A percentile compares a stretch with the other conserved stretches of the same genome.
phyloP scores from a whole-genome alignment of 2,329 filamentous ascomycete species.

The Neonectria coccinea region DNA sequence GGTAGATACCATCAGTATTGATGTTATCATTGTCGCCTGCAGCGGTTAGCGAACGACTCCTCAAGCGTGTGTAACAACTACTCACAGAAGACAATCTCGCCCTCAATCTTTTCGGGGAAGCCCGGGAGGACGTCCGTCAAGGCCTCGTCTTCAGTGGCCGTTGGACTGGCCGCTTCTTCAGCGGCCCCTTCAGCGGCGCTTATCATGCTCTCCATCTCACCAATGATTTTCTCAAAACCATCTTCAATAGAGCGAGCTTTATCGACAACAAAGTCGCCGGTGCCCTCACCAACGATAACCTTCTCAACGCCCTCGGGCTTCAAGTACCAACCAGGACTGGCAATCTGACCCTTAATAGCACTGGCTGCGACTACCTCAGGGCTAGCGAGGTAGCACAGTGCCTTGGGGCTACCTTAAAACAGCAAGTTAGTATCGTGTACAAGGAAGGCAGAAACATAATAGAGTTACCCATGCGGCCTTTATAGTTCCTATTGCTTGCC shows the following conservation, averaged over 20 bases:
- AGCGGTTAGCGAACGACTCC: too few species aligned
- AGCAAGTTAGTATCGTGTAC: too few species aligned
- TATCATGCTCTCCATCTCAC: slow-evolving; percentile 73
- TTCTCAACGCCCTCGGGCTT: slow-evolving; percentile 65
- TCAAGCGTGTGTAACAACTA: too few species aligned
- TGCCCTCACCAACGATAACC: slow-evolving; percentile 32
- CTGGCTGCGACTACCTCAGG: too few species aligned
- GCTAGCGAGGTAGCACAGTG: too few species aligned
- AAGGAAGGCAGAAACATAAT: too few species aligned
- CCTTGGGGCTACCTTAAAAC: too few species aligned
- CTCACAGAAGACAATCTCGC: slow-evolving; percentile 81
- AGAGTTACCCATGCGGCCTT: too few species aligned
- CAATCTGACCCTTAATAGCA: too few species aligned
- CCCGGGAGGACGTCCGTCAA: slow-evolving; percentile 82
- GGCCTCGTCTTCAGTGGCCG: slow-evolving; percentile 50
- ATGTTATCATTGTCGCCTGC: slow-evolving; percentile 56
- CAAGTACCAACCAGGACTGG: slow-evolving; percentile 67
- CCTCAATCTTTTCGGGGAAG: slow-evolving; percentile 84
- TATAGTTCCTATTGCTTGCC: too few species aligned
- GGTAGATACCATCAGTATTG: slow-evolving; percentile 93
- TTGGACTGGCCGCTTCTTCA: too few species aligned
- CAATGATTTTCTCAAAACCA: slow-evolving; percentile 76
- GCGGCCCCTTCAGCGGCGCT: too few species aligned
- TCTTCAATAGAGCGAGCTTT: slow-evolving; percentile 45
- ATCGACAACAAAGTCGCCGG: slow-evolving; percentile 23